Conservation (phyloP, 768 basidiomycete species). For the Termitomyces sp. region DNA sequence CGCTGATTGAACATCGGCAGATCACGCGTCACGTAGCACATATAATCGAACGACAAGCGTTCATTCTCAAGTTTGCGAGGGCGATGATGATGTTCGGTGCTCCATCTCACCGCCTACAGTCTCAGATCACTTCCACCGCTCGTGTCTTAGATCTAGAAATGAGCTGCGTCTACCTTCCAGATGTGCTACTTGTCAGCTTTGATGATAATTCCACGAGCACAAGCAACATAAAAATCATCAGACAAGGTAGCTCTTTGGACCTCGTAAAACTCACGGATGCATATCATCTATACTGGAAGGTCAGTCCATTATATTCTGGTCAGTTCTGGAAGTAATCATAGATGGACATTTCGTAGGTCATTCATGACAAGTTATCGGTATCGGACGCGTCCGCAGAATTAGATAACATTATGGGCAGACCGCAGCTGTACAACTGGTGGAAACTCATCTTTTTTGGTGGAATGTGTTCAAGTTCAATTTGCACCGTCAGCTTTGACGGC, state of each 20-base stretch:
- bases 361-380: constrained; percentile 77
- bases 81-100: constrained; percentile 91
- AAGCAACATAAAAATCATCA: constrained; percentile 74
- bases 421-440: constrained; percentile 56
- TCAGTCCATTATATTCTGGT: constrained; percentile 20
- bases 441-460: constrained; percentile 69
- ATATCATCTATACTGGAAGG: constrained; percentile 72
- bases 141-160: constrained; percentile 67
- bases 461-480: constrained; percentile 72
- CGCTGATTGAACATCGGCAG: constrained; percentile 26
- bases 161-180: constrained; percentile 72
- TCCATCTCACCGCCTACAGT: constrained; percentile 76
- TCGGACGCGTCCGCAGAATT: constrained; percentile 65
- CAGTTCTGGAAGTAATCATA: not conserved
- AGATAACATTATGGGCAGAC: constrained; percentile 67
- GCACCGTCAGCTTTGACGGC: constrained; percentile 66
- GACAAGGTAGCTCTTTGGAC: constrained; percentile 67
- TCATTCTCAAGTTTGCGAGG: constrained; percentile 77
- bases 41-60: constrained; percentile 77
- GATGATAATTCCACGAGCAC: constrained; percentile 78
- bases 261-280: constrained; percentile 72
- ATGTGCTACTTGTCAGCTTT: constrained; percentile 77
- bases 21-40: constrained; percentile 82
- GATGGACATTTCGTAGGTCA: constrained; percentile 45
- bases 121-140: constrained; percentile 77